Conservation (phyloP, 129 eudicot genomes). For the Flaveria sonorensis region DNA sequence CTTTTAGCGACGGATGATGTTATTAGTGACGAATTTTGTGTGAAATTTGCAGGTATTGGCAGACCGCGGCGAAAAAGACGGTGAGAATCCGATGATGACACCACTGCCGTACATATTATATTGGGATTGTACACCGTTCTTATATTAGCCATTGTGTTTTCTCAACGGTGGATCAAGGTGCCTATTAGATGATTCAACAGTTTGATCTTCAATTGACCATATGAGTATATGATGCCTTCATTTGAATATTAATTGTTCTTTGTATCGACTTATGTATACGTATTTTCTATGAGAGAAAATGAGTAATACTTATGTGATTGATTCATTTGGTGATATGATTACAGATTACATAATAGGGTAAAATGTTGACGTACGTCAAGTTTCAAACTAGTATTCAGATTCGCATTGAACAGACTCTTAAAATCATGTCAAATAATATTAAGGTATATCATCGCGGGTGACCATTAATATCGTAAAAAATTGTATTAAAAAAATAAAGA, state of each 20-base stretch:
- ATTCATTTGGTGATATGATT: neutral
- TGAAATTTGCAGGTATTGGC: slow-evolving; percentile 78
- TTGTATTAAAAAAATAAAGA: no score
- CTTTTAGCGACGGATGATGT: slow-evolving; percentile 2
- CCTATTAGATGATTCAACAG: slow-evolving; percentile 61
- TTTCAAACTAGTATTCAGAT: no score
- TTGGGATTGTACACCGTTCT: slow-evolving; percentile 96
- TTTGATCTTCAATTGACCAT: neutral
- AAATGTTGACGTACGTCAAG: no score
- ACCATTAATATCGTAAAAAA: no score
- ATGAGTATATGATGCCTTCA: neutral
- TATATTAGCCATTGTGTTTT: slow-evolving; percentile 79
- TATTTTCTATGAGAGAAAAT: slow-evolving; percentile 25
- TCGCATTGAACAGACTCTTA: no score
- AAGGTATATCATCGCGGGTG: no score
- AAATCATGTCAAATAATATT: no score
- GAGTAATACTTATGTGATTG: slow-evolving; percentile 5
- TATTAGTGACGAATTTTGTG: neutral
- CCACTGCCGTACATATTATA: slow-evolving; percentile 93
- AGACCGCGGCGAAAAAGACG: slow-evolving; percentile 90
- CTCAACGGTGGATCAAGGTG: slow-evolving; percentile 91
- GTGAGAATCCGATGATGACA: slow-evolving; percentile 95
- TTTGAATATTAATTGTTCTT: neutral
- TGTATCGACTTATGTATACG: slow-evolving; percentile 16
- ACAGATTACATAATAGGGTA: no score